Conservation (phyloP, 371 early-diverging fungal species). For the Actinomucor elegans region DNA sequence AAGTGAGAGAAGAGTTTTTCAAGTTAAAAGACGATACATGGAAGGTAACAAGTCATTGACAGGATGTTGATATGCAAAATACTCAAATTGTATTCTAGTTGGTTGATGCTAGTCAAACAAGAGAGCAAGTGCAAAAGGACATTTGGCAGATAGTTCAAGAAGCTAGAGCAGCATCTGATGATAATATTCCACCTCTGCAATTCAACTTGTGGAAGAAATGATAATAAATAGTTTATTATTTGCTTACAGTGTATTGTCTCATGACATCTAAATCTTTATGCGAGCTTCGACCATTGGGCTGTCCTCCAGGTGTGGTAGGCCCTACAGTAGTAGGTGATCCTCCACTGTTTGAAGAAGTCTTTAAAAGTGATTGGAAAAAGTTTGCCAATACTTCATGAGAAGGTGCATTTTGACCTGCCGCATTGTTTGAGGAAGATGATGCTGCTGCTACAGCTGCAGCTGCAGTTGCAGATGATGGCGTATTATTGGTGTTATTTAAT, state of each 20-base stretch:
- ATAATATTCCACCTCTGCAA: conserved; percentile 5
- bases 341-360: conserved; percentile 27
- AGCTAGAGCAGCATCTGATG: not conserved
- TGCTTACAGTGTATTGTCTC: conserved; percentile 31
- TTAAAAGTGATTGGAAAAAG: conserved; percentile 88
- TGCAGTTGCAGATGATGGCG: conserved; percentile 15
- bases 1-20: conserved; percentile 67
- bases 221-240: conserved; percentile 1
- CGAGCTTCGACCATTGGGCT: conserved; percentile 24
- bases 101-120: conserved; percentile 25
- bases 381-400: conserved; percentile 79
- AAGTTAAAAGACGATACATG: conserved; percentile 57
- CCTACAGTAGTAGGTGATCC: conserved; percentile 27
- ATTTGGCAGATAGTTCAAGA: conserved; percentile 12
- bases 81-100: not conserved
- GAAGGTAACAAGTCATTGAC: conserved; percentile 41
- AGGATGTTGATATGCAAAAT: too few species aligned
- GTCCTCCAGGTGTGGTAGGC: not conserved
- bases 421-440: conserved; percentile 12
- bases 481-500: not conserved
- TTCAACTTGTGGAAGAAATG: conserved; percentile 26
- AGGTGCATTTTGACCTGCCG: conserved; percentile 25
- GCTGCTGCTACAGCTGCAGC: conserved; percentile 10
- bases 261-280: conserved; percentile 45
- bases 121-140: conserved; percentile 18